These are phyloP conservation scores for Lumnitzera littorea DNA, from an alignment of 345 rosid genomes.

Conservation along the genomic window DNA sequence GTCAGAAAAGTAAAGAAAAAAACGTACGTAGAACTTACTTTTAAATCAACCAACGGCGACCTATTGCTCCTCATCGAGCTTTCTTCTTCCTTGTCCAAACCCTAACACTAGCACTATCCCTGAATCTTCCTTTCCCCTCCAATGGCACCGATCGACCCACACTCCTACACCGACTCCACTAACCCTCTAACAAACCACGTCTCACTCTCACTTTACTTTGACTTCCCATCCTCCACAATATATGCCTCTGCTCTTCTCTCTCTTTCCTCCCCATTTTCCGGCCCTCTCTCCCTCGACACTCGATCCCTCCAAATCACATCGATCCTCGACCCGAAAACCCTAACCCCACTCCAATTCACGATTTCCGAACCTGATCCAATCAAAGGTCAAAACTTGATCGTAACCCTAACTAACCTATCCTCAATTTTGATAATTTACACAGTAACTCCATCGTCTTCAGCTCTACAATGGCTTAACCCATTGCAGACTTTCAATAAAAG, in stretches of 20 bases:
- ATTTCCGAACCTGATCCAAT: slow-evolving; percentile 38
- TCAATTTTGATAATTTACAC: slow-evolving; percentile 42
- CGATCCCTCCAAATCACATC: slow-evolving; percentile 47
- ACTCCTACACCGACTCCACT: slow-evolving; percentile 71
- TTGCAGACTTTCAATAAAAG: slow-evolving; percentile 61
- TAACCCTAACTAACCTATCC: slow-evolving; percentile 37
- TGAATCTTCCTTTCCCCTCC: background rate
- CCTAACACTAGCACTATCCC: slow-evolving; percentile 5
- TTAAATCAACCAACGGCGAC: too few species aligned
- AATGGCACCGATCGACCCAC: slow-evolving; percentile 78
- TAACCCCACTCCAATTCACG: slow-evolving; percentile 32
- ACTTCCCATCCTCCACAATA: slow-evolving; percentile 63
- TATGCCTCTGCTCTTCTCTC: slow-evolving; percentile 71
- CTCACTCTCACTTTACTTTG: slow-evolving; percentile 65
- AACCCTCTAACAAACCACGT: slow-evolving; percentile 65
- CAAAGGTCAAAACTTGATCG: slow-evolving; percentile 39
- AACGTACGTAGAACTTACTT: too few species aligned
- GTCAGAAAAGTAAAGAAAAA: too few species aligned
- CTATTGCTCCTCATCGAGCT: too few species aligned
- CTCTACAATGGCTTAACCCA: slow-evolving; percentile 86
- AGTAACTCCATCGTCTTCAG: slow-evolving; percentile 66
- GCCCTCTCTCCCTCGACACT: slow-evolving; percentile 56
- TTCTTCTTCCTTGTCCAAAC: slow-evolving; percentile 3
- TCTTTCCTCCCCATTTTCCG: slow-evolving; percentile 40
- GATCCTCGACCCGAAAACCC: slow-evolving; percentile 42